These are phyloP conservation scores for Macadamia tetraphylla DNA, from an alignment of 164 flowering plant genomes.

Conservation along the genomic window DNA sequence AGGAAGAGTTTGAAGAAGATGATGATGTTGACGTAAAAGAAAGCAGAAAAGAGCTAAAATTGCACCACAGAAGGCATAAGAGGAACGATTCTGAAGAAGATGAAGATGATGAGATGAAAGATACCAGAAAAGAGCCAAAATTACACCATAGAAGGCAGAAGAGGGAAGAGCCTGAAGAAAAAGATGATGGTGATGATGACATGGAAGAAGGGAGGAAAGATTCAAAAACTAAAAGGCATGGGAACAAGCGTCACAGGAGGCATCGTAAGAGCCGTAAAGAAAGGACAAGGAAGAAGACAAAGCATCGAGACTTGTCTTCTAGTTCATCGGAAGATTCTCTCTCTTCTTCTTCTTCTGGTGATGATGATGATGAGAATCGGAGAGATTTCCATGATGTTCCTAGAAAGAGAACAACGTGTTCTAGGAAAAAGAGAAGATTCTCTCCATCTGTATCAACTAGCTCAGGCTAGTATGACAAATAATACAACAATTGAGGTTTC, in stretches of 20 bases:
- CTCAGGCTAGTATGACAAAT: constrained; percentile 2
- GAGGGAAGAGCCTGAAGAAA: too few relatives aligned
- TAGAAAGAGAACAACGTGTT: constrained; percentile 7
- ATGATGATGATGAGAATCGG: not conserved
- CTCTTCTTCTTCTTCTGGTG: not conserved
- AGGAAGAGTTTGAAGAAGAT: too few relatives aligned
- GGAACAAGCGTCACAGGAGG: constrained; percentile 5
- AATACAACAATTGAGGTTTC: not conserved
- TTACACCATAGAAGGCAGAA: too few relatives aligned
- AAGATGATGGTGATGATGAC: too few relatives aligned
- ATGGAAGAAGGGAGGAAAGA: too few relatives aligned
- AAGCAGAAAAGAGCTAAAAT: too few relatives aligned
- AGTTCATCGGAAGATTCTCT: constrained; percentile 11
- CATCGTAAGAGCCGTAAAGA: constrained; percentile 10
- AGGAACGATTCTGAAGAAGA: too few relatives aligned
- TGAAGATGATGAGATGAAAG: too few relatives aligned
- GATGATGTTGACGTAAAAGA: too few relatives aligned
- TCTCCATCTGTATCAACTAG: constrained; percentile 5
- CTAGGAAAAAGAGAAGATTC: constrained; percentile 5
- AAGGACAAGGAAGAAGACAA: constrained; percentile 12
- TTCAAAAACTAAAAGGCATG: not conserved
- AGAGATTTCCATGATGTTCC: not conserved
- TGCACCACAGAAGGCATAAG: too few relatives aligned
- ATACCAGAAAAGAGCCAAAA: too few relatives aligned
- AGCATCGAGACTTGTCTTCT: constrained; percentile 10